Percentiles rank a stretch among this genome's conserved stretches.
phyloP scores from a whole-genome alignment of 2,329 filamentous ascomycete species.

The Xylariaceae sp. region DNA sequence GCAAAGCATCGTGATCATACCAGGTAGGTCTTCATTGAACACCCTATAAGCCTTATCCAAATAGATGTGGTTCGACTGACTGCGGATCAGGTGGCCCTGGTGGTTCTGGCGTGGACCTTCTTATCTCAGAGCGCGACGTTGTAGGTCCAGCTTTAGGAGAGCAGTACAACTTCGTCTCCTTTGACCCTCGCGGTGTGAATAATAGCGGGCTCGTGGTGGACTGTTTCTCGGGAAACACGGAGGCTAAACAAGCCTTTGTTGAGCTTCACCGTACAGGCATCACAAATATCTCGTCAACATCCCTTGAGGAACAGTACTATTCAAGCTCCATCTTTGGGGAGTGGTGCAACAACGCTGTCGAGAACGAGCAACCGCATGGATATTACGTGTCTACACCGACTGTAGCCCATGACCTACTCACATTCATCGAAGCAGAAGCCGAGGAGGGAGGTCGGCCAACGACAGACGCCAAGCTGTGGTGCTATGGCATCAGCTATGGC shows the following conservation, averaged over 20 bases:
- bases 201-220: conserved; percentile 31
- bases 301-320: conserved; percentile 31
- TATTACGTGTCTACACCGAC: conserved; percentile 34
- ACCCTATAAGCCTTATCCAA: background rate
- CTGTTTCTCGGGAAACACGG: conserved; percentile 30
- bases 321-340: conserved; percentile 32
- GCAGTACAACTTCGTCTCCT: conserved; percentile 42
- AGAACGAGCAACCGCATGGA: conserved; percentile 25
- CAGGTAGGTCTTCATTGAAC: conserved; percentile 21
- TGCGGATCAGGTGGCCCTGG: conserved; percentile 34
- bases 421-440: conserved; percentile 31
- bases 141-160: conserved; percentile 33
- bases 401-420: conserved; percentile 31
- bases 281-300: conserved; percentile 29
- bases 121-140: conserved; percentile 20
- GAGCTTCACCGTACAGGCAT: conserved; percentile 25
- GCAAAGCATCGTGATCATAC: conserved; percentile 27
- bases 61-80: conserved; percentile 13
- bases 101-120: conserved; percentile 34
- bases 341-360: conserved; percentile 32
- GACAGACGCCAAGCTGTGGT: conserved; percentile 30
- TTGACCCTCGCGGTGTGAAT: conserved; percentile 41
- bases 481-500: conserved; percentile 29
- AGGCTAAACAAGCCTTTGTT: conserved; percentile 29
- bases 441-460: conserved; percentile 17